Conservation (phyloP, 2,329 filamentous ascomycete species). For the Neopestalotiopsis rosae region DNA sequence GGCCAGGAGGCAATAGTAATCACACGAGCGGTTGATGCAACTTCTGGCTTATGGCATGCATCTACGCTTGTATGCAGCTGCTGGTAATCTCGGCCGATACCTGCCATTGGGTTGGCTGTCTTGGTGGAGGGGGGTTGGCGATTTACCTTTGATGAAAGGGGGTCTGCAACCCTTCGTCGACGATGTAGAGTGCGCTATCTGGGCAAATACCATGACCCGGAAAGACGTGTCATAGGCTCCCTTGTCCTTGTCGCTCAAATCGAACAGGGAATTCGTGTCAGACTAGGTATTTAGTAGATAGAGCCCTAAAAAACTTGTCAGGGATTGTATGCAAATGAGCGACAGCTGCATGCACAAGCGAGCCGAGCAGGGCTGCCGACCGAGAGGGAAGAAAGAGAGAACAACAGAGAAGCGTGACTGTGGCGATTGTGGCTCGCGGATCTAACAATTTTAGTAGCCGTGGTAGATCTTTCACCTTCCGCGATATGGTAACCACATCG, state of each 20-base stretch:
- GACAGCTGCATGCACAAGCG: constrained; percentile 14
- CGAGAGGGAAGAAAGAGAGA: neutral
- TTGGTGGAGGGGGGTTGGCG: constrained; percentile 1
- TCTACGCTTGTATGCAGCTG: neutral
- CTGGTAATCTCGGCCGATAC: constrained; percentile 9
- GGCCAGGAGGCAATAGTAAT: neutral
- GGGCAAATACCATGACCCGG: constrained; percentile 5
- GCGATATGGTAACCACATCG: constrained; percentile 12
- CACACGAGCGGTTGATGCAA: neutral
- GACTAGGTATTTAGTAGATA: neutral
- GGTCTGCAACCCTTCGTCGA: neutral
- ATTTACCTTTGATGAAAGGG: constrained; percentile 18
- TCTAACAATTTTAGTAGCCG: neutral
- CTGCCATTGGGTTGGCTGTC: constrained; percentile 9
- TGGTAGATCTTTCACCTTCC: neutral
- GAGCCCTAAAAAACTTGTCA: constrained; percentile 4
- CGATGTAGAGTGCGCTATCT: neutral
- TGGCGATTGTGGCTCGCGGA: constrained; percentile 15
- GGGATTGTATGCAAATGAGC: neutral
- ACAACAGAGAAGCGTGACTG: neutral
- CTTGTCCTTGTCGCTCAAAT: constrained; percentile 4
- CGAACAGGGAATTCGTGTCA: constrained; percentile 11
- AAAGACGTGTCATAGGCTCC: neutral
- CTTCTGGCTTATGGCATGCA: neutral
- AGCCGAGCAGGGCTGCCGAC: constrained; percentile 1